Evolutionary conservation across 1,284 basidiomycete genomes (phyloP).

Genomic region (Athelia psychrophila): DNA sequence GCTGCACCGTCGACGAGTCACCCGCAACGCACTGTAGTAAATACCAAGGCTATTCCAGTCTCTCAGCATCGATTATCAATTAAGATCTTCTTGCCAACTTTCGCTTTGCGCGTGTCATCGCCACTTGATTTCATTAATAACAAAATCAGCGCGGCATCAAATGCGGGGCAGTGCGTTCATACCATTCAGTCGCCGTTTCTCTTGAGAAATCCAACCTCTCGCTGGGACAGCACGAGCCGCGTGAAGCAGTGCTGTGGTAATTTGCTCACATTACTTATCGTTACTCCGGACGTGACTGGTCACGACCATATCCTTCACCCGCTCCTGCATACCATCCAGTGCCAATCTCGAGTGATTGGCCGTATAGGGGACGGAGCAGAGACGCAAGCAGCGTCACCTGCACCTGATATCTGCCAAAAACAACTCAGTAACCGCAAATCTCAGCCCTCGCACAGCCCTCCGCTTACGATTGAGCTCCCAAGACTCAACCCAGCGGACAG

Average conservation of each 20-base stretch:
- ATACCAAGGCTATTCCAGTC: neutral
- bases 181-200: constrained; percentile 89
- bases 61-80: no score
- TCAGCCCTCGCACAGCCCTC: constrained; percentile 37
- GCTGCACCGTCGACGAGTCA: constrained; percentile 84
- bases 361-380: constrained; percentile 65
- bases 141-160: neutral
- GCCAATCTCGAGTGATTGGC: constrained; percentile 79
- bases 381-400: constrained; percentile 82
- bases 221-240: constrained; percentile 36
- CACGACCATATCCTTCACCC: constrained; percentile 88
- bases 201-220: constrained; percentile 93
- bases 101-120: constrained; percentile 90
- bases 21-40: constrained; percentile 91
- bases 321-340: constrained; percentile 94
- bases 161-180: constrained; percentile 14
- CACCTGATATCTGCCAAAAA: constrained; percentile 71
- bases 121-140: constrained; percentile 48
- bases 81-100: no score
- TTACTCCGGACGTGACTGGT: constrained; percentile 90
- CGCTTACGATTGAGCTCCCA: no score
- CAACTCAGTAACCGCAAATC: neutral
- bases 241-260: no score
- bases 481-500: no score
- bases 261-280: no score